A percentile compares a stretch with the other conserved stretches of the same genome.
Conservation (phyloP, 495 filamentous ascomycete species). For the Lineolata rhizophorae region DNA sequence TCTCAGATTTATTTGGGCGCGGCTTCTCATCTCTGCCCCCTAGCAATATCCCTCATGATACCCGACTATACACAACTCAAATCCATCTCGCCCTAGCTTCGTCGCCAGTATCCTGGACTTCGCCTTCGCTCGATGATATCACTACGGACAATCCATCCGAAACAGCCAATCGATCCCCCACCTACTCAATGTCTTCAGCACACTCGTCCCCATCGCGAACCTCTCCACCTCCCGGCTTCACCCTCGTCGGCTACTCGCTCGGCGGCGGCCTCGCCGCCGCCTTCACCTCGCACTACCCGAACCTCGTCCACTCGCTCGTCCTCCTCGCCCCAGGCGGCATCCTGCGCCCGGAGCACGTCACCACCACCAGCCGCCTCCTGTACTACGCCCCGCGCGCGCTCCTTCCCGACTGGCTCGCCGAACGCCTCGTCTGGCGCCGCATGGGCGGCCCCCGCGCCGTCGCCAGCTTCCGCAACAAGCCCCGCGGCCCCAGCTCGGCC, state of each 20-base stretch:
- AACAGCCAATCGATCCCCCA: too few species aligned
- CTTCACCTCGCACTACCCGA: slow-evolving; percentile 52
- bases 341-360: slow-evolving; percentile 41
- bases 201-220: too few species aligned
- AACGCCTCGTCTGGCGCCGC: slow-evolving; percentile 33
- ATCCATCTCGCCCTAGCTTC: slow-evolving; percentile 51
- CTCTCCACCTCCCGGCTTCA: slow-evolving; percentile 33
- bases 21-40: slow-evolving; percentile 61
- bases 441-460: slow-evolving; percentile 3
- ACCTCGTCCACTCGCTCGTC: slow-evolving; percentile 39
- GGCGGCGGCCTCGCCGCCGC: slow-evolving; percentile 57
- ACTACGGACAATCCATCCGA: too few species aligned
- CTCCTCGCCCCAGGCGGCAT: slow-evolving; percentile 60
- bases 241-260: slow-evolving; percentile 63
- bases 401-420: slow-evolving; percentile 31
- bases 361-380: slow-evolving; percentile 32
- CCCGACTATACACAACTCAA: slow-evolving; percentile 50
- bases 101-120: slow-evolving; percentile 48
- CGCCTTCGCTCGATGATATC: too few species aligned
- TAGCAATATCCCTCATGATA: slow-evolving; percentile 42
- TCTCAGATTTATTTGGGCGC: slow-evolving; percentile 47
- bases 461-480: slow-evolving; percentile 8
- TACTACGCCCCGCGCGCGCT: slow-evolving; percentile 32
- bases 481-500: neutral
- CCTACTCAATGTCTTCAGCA: too few species aligned